These are phyloP conservation scores for Zygotorulaspora mrakii DNA, from an alignment of 1,139 yeast species.

Conservation along the genomic window DNA sequence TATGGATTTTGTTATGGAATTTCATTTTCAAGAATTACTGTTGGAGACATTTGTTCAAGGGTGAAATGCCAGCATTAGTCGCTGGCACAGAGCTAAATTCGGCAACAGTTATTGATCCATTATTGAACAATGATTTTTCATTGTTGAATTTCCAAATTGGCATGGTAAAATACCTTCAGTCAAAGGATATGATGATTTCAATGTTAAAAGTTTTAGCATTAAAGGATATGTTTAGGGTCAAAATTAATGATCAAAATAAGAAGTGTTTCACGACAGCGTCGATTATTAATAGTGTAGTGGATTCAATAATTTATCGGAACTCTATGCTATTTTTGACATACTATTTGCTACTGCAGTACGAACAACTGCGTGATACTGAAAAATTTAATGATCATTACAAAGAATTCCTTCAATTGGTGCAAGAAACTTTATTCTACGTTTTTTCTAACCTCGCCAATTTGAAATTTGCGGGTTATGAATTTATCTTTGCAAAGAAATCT, in stretches of 20 bases:
- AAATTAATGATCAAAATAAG: constrained; percentile 23
- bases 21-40: constrained; percentile 30
- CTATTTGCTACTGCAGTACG: constrained; percentile 29
- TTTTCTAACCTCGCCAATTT: constrained; percentile 34
- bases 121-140: constrained; percentile 23
- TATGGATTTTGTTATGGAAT: constrained; percentile 27
- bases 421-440: constrained; percentile 32
- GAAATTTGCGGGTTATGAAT: constrained; percentile 34
- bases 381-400: constrained; percentile 22
- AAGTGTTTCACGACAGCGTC: constrained; percentile 27
- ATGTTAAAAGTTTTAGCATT: constrained; percentile 21
- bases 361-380: constrained; percentile 20
- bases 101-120: constrained; percentile 28
- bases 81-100: constrained; percentile 20
- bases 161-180: constrained; percentile 28
- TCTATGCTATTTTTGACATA: constrained; percentile 25
- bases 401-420: constrained; percentile 27
- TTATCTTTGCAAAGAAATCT: constrained; percentile 28
- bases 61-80: constrained; percentile 28
- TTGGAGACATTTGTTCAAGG: constrained; percentile 32
- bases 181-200: constrained; percentile 26
- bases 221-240: constrained; percentile 21
- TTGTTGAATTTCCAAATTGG: constrained; percentile 26
- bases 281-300: constrained; percentile 26
- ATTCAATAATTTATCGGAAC: constrained; percentile 31